These are phyloP conservation scores for Coemansia sp. DNA, from an alignment of 192 early-diverging fungal genomes.

Conservation along the genomic window DNA sequence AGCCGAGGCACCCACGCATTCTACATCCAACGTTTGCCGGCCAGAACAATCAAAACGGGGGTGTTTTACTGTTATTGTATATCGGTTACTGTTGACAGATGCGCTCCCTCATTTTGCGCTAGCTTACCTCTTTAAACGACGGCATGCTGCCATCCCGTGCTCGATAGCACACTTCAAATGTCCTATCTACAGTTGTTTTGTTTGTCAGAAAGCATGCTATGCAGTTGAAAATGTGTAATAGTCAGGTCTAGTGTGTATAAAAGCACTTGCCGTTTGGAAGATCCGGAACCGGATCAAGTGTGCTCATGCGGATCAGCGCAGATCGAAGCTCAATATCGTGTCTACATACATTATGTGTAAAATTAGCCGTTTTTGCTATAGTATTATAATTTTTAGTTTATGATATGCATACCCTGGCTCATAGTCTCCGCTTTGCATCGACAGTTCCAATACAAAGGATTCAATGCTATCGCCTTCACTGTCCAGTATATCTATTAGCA, in stretches of 20 bases:
- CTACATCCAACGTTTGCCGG: slow-evolving; percentile 15
- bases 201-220: neutral
- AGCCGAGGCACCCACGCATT: slow-evolving; percentile 39
- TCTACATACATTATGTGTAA: neutral
- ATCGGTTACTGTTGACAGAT: neutral
- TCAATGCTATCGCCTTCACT: slow-evolving; percentile 22
- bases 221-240: no score
- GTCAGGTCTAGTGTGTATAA: neutral
- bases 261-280: neutral
- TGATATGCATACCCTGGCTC: slow-evolving; percentile 2
- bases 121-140: slow-evolving; percentile 29
- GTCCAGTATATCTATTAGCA: slow-evolving; percentile 36
- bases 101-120: neutral
- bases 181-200: slow-evolving; percentile 11
- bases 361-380: neutral
- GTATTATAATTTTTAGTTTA: neutral
- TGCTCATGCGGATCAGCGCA: slow-evolving; percentile 33
- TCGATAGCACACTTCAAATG: slow-evolving; percentile 36
- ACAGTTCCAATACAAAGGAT: slow-evolving; percentile 40
- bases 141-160: slow-evolving; percentile 25
- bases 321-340: slow-evolving; percentile 42
- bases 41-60: neutral
- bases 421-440: slow-evolving; percentile 19
- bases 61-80: neutral
- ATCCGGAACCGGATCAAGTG: slow-evolving; percentile 25